phyloP scores from a whole-genome alignment of 148 eudicot genomes.

The Rhododendron simsii region DNA sequence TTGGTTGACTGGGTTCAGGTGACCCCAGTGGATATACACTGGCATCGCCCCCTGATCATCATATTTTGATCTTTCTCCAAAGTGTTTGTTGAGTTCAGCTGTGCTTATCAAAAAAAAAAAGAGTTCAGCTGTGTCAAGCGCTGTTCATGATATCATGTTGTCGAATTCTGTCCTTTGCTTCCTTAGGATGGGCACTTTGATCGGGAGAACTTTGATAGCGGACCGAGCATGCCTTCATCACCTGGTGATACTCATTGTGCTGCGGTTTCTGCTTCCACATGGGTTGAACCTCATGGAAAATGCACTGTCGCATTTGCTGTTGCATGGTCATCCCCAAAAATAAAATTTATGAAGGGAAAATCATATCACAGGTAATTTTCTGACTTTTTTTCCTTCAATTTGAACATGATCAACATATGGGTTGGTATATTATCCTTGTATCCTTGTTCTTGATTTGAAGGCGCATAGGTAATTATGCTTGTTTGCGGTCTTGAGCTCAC shows the following conservation, averaged over 20 bases:
- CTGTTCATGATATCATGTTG: neutral
- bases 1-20: too few relatives aligned
- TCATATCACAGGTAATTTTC: conserved; percentile 69
- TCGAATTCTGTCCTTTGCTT: conserved; percentile 10
- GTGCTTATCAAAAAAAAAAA: too few relatives aligned
- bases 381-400: neutral
- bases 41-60: too few relatives aligned
- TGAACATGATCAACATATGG: neutral
- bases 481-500: neutral
- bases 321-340: conserved; percentile 94
- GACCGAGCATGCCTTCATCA: conserved; percentile 81
- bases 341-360: conserved; percentile 84
- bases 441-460: neutral
- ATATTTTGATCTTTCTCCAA: neutral
- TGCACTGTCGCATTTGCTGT: conserved; percentile 85
- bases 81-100: neutral
- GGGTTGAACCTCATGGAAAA: conserved; percentile 99
- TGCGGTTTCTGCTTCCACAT: conserved; percentile 89
- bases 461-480: neutral
- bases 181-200: conserved; percentile 89
- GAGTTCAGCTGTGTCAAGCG: neutral
- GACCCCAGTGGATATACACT: too few relatives aligned
- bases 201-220: conserved; percentile 66
- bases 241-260: conserved; percentile 90
- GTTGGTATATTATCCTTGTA: neutral